A percentile compares a stretch with the other conserved stretches of the same genome.
Conservation (phyloP, 352 stramenopile genomes). For the Pythium pyrilobum region DNA sequence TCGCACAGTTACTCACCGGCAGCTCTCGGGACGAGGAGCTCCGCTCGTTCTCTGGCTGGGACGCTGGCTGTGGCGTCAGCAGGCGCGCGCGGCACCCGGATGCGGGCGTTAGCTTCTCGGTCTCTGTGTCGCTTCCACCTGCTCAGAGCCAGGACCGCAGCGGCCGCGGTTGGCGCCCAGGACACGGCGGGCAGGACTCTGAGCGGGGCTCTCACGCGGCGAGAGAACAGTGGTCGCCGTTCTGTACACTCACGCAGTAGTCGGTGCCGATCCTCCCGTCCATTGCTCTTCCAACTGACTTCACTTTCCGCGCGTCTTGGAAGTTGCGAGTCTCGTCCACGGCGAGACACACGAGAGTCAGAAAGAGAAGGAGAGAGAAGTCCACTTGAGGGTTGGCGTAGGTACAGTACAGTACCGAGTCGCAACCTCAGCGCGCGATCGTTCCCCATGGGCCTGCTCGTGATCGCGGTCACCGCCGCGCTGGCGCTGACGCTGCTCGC, state of each 20-base stretch:
- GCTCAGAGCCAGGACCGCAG: neutral
- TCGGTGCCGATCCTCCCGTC: no score
- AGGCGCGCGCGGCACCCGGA: no score
- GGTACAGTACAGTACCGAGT: neutral
- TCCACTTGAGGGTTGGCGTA: no score
- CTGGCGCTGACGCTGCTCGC: constrained; percentile 22
- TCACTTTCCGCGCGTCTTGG: neutral
- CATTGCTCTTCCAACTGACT: constrained; percentile 15
- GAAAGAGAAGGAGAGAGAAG: neutral
- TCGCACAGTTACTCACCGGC: constrained; percentile 14
- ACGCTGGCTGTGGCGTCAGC: constrained; percentile 3
- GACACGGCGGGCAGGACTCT: neutral
- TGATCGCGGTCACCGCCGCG: constrained; percentile 17
- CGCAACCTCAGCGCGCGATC: neutral
- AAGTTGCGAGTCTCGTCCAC: no score
- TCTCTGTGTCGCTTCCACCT: constrained; percentile 9
- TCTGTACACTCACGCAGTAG: neutral
- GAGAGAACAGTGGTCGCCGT: no score
- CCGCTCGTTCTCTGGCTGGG: neutral
- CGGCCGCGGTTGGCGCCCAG: neutral
- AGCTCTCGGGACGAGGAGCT: constrained; percentile 12
- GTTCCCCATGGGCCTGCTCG: constrained; percentile 23
- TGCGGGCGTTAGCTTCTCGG: neutral
- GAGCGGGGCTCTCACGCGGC: neutral
- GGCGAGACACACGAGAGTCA: no score